phyloP scores from a whole-genome alignment of 1,284 basidiomycete genomes.

The Ganoderma resinaceum region DNA sequence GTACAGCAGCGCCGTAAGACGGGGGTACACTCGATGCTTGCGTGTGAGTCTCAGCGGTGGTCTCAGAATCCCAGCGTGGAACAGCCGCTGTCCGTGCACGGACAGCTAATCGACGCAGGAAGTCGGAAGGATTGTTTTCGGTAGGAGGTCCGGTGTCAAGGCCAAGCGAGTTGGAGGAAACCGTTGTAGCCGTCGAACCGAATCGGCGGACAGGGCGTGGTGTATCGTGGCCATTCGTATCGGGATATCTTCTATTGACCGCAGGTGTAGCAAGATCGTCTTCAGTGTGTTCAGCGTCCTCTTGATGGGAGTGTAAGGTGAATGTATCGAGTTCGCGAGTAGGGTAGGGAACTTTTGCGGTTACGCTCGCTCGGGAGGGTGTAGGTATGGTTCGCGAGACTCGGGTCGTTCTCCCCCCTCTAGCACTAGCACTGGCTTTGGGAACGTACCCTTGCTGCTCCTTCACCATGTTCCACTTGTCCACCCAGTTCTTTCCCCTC shows the following conservation, averaged over 20 bases:
- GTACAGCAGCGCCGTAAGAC: constrained; percentile 55
- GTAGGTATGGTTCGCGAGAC: constrained; percentile 28
- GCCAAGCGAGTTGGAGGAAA: constrained; percentile 41
- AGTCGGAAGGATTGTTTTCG: constrained; percentile 13
- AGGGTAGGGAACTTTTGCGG: background rate
- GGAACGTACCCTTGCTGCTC: constrained; percentile 51
- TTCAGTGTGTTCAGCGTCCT: constrained; percentile 39
- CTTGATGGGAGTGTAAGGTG: constrained; percentile 53
- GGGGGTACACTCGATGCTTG: constrained; percentile 55
- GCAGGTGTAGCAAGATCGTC: constrained; percentile 25
- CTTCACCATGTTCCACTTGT: constrained; percentile 79
- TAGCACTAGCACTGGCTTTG: constrained; percentile 19
- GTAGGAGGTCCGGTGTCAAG: constrained; percentile 38
- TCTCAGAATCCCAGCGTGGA: constrained; percentile 45
- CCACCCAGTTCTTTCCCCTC: constrained; percentile 77
- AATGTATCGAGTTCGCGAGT: constrained; percentile 45
- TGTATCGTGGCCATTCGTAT: constrained; percentile 32
- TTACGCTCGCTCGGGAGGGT: constrained; percentile 23
- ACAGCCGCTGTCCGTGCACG: constrained; percentile 33
- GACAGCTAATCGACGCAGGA: constrained; percentile 24
- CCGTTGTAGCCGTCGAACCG: constrained; percentile 31
- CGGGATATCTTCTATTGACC: constrained; percentile 26
- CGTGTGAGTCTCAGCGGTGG: constrained; percentile 44
- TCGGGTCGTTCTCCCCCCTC: constrained; percentile 30
- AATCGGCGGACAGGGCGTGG: constrained; percentile 34